phyloP scores from a whole-genome alignment of 192 early-diverging fungal genomes.

The Rhizoclosmatium globosum region DNA sequence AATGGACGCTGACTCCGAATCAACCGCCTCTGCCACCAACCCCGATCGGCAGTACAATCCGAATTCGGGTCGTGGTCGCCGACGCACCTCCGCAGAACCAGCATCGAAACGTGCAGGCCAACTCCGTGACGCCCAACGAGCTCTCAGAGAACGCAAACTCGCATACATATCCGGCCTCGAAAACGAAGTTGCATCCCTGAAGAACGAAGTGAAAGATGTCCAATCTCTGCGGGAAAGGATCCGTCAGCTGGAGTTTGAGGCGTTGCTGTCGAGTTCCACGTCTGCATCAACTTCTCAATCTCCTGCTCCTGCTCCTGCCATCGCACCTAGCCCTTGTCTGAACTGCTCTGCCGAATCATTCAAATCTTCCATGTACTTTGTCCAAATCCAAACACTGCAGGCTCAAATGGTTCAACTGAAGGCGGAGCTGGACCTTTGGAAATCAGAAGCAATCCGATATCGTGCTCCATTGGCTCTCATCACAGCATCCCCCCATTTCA shows the following conservation, averaged over 20 bases:
- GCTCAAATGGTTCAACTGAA: too few species aligned
- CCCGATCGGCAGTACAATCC: background rate
- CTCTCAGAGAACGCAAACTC: background rate
- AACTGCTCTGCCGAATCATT: background rate
- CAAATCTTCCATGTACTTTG: background rate
- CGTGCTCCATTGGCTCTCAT: background rate
- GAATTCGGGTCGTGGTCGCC: constrained; percentile 1
- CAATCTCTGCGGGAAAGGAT: too few species aligned
- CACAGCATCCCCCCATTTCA: background rate
- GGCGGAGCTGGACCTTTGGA: background rate
- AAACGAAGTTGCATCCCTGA: background rate
- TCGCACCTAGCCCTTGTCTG: background rate
- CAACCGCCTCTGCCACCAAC: too few species aligned
- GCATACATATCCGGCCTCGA: background rate
- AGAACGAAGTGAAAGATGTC: too few species aligned
- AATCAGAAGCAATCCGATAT: background rate
- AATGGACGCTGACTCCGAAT: too few species aligned
- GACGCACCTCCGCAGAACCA: background rate
- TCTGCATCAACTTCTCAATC: background rate
- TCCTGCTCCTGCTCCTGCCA: background rate
- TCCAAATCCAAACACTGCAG: too few species aligned
- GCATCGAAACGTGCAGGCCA: background rate
- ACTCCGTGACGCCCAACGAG: background rate
- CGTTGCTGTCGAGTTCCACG: background rate
- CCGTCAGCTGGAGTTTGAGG: too few species aligned